Evolutionary conservation across 306 rosid species (phyloP), one percentile per base, ranked within the genome.

Genomic region (Quercus rubra): DNA sequence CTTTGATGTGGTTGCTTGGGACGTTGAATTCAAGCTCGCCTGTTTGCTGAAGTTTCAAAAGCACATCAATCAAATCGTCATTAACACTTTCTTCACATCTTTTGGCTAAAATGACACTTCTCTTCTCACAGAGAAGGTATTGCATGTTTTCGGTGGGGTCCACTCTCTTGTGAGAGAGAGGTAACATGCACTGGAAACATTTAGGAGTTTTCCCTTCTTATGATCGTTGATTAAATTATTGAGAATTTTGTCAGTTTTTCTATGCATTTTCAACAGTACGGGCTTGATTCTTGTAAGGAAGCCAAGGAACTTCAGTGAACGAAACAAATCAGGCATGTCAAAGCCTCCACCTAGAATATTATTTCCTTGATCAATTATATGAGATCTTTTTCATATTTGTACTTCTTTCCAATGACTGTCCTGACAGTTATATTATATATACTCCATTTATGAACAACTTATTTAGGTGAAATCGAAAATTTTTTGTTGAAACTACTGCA

Each of bases 391-490:
- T 71, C 66, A 20, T 66, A 3, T 11, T 18, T 61, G 62, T 55
- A 43, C 5, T 59, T 38, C n/a, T 71, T 71, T 9, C 82, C 77
- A 19, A 33, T 41, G 13, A 38, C 72, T 30, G 18, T 41, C 38
- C 63, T 41, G 35, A 49, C 19, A 35, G 51, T 20, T 18, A 72
- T 54, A 1, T 21, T 46, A 4, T 70, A 35, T 46, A 4, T 70
- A 35, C 8, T 35, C 41, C 2, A 35, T 1, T 35, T 6, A 6
- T 0, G 0, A 35, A 35, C 0, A 35, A 6, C 0, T 35, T 35
- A 35, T 35, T 35, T 35, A 1, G 2, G 0, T 35, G 0, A 0
- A 35, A 6, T 1, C 1, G 0, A 35, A 35, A 35, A 1, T 0
- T 1, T 35, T 35, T 1, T 35, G 0, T 35, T 35, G 41, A 35